Conservation (phyloP, 2,329 filamentous ascomycete genomes). For the Sclerotinia minor region DNA sequence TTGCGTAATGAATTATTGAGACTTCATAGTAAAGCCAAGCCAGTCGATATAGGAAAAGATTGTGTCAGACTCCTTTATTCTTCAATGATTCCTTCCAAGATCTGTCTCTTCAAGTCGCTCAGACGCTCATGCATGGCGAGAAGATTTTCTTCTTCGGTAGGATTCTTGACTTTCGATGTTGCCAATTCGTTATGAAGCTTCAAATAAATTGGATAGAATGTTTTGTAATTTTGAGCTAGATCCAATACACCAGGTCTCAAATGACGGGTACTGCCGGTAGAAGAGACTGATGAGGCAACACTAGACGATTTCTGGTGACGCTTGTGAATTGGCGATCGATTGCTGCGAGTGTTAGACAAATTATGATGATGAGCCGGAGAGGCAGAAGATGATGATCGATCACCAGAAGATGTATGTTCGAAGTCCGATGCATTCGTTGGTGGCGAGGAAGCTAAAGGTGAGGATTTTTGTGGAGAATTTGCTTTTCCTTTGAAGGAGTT, state of each 20-base stretch:
- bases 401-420: slow-evolving; percentile 44
- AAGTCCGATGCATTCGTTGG: slow-evolving; percentile 66
- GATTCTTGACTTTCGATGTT: slow-evolving; percentile 47
- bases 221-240: slow-evolving; percentile 57
- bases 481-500: slow-evolving; percentile 45
- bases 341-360: slow-evolving; percentile 28
- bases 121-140: slow-evolving; percentile 56
- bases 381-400: slow-evolving; percentile 37
- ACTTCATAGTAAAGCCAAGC: background rate
- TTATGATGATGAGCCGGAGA: slow-evolving; percentile 30
- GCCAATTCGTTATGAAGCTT: slow-evolving; percentile 57
- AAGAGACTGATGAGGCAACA: slow-evolving; percentile 38
- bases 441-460: slow-evolving; percentile 64
- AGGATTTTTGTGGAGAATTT: slow-evolving; percentile 62
- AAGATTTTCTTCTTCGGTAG: slow-evolving; percentile 52
- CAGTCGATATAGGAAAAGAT: background rate
- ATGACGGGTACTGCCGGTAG: slow-evolving; percentile 38
- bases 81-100: slow-evolving; percentile 42
- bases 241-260: slow-evolving; percentile 52
- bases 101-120: slow-evolving; percentile 58
- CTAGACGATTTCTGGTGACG: slow-evolving; percentile 41
- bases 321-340: slow-evolving; percentile 39
- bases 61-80: slow-evolving; percentile 1
- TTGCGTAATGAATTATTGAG: background rate
- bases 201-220: slow-evolving; percentile 58